phyloP scores from a whole-genome alignment of 2,329 filamentous ascomycete species.

The Nemania sp. region DNA sequence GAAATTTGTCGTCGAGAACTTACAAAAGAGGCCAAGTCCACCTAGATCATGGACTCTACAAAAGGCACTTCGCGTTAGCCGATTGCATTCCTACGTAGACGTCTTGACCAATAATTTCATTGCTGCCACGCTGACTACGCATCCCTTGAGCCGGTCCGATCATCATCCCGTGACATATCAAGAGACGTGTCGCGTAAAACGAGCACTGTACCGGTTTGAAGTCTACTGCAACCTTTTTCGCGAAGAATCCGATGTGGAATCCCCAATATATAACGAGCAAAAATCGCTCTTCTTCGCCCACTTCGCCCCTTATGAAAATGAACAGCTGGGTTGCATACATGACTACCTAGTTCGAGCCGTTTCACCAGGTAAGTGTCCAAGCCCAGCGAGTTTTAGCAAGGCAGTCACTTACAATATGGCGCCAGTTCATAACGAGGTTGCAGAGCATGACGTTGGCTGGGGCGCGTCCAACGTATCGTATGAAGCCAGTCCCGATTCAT shows the following conservation, averaged over 20 bases:
- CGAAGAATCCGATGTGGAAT: background rate
- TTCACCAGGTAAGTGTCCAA: background rate
- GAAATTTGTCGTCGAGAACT: background rate
- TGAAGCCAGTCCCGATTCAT: too few species aligned
- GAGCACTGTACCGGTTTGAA: slow-evolving; percentile 11
- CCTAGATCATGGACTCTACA: background rate
- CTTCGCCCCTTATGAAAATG: background rate
- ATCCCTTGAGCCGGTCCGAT: background rate
- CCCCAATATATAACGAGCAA: background rate
- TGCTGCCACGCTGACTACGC: background rate
- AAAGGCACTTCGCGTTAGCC: background rate
- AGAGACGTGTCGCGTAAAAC: slow-evolving; percentile 7
- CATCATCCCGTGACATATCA: background rate
- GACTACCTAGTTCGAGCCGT: background rate
- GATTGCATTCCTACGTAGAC: slow-evolving; percentile 2
- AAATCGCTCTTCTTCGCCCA: background rate
- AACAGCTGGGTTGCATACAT: background rate
- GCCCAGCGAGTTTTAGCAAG: too few species aligned
- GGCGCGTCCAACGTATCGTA: background rate
- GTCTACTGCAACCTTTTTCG: background rate
- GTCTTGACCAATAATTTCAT: background rate
- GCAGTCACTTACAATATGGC: too few species aligned
- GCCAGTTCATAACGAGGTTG: slow-evolving; percentile 10
- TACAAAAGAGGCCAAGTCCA: background rate
- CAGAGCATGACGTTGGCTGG: slow-evolving; percentile 2